Evolutionary conservation across 495 filamentous ascomycete species (phyloP).

Genomic region (Amniculicola lignicola): DNA sequence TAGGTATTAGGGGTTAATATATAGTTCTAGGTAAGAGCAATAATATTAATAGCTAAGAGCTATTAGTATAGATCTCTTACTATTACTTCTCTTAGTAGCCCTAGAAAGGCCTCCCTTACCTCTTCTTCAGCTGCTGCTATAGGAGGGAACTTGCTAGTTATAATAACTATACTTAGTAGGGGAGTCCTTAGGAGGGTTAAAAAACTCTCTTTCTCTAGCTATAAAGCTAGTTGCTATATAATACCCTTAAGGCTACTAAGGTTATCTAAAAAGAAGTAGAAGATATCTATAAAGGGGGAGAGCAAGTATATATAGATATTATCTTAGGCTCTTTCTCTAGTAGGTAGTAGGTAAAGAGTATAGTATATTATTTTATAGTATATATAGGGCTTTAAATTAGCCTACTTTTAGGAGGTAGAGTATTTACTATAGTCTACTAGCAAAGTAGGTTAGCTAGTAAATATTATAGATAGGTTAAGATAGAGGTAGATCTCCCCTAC

Average conservation of each 20-base stretch:
- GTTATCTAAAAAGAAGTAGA: conserved; percentile 31
- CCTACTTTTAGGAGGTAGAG: conserved; percentile 9
- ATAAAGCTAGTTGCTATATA: conserved; percentile 18
- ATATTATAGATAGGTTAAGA: conserved; percentile 22
- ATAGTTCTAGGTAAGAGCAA: conserved; percentile 14
- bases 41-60: conserved; percentile 30
- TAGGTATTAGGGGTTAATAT: conserved; percentile 1
- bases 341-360: neutral
- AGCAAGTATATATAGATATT: neutral
- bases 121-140: conserved; percentile 5
- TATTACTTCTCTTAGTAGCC: conserved; percentile 28
- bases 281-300: conserved; percentile 9
- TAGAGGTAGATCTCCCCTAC: conserved; percentile 27
- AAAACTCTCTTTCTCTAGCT: conserved; percentile 22
- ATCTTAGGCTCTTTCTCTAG: neutral
- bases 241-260: conserved; percentile 26
- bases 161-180: conserved; percentile 15
- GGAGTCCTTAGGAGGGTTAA: conserved; percentile 17
- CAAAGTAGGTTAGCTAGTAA: conserved; percentile 27
- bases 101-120: conserved; percentile 23
- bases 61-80: conserved; percentile 18
- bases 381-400: conserved; percentile 12
- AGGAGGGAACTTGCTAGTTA: conserved; percentile 7
- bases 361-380: conserved; percentile 3
- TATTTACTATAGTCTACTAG: conserved; percentile 23